Evolutionary conservation across 768 basidiomycete genomes (phyloP).

Genomic region (Hypholoma fasciculare): DNA sequence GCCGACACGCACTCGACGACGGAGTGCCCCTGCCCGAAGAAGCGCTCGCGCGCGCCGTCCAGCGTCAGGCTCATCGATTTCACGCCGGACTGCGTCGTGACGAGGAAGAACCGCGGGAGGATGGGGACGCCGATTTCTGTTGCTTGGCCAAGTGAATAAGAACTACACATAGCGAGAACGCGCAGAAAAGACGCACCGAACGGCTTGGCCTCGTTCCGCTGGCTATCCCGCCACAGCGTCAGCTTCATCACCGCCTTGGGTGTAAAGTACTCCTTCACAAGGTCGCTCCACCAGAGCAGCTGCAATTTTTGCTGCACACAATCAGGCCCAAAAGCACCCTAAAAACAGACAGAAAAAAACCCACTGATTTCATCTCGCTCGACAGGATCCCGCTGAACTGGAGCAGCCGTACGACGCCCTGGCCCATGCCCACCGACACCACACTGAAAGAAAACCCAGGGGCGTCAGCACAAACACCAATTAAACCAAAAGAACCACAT

Average conservation of each 20-base stretch:
- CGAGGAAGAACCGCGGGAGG: conserved; percentile 81
- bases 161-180: not conserved
- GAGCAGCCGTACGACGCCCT: conserved; percentile 63
- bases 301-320: conserved; percentile 51
- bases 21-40: conserved; percentile 42
- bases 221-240: conserved; percentile 87
- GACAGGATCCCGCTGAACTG: conserved; percentile 72
- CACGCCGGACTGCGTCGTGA: conserved; percentile 83
- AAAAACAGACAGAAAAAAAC: not conserved
- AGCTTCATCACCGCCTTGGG: conserved; percentile 73
- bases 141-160: not conserved
- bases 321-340: not conserved
- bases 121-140: conserved; percentile 80
- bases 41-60: conserved; percentile 74
- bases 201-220: conserved; percentile 75
- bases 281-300: conserved; percentile 63
- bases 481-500: not conserved
- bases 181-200: conserved; percentile 59
- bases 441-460: not conserved
- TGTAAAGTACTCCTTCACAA: conserved; percentile 72
- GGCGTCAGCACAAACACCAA: not conserved
- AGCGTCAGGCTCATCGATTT: conserved; percentile 80
- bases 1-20: conserved; percentile 73
- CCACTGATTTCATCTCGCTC: conserved; percentile 7
- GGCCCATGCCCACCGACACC: conserved; percentile 44